Base-by-base conservation (phyloP, 352 stramenopile genomes). In the Pythium utonaiense region DNA sequence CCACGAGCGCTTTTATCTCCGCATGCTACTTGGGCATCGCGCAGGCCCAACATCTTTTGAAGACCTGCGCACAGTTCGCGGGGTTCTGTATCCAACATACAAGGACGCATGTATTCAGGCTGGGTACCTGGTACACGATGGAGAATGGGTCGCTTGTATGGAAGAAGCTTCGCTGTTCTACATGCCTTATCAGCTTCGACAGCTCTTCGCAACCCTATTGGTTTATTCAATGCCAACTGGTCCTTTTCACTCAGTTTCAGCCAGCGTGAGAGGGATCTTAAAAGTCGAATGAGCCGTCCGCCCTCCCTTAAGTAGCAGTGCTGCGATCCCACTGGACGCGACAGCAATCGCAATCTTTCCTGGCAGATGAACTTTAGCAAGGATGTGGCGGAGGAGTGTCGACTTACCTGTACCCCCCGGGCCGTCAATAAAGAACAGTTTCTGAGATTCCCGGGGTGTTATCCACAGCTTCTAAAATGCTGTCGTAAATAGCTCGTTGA, bases 271-370 rank as follows among this genome's bases (percentile, higher is more conserved):
- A n/a, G 62, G 63, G 53, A 74, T 70, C 19, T 61, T 55, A 22
- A 83, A 78, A 19, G 44, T 69, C 1, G 62, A 79, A 27, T 76
- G 61, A 1, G 71, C 71, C 0, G 68, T 82, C 4, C 64, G 41
- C 1, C 68, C 74, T 8, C 66, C 66, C 5, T 36, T 58, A 1
- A 82, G 52, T 12, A 82, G 34, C 5, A 57, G 27, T 1, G 70
- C 67, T 1, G 70, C 58, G 47, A 79, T 74, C 6, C 75, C 59
- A 25, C 69, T 71, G 3, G 69, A 70, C 8, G 74, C 69, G 1
- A 68, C 64, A 0, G 67, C 66, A 6, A 79, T 50, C 0, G 53
- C 67, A 12, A 72, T 71, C 14, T 67, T 66, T 0, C 63, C 44
- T 6, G 63, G 13, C 1, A 63, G 19, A 1, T 66, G 65, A 30